Evolutionary conservation across 1,284 basidiomycete genomes (phyloP), one percentile per base, ranked within the genome.

Genomic region (Cystobasidium sp.): DNA sequence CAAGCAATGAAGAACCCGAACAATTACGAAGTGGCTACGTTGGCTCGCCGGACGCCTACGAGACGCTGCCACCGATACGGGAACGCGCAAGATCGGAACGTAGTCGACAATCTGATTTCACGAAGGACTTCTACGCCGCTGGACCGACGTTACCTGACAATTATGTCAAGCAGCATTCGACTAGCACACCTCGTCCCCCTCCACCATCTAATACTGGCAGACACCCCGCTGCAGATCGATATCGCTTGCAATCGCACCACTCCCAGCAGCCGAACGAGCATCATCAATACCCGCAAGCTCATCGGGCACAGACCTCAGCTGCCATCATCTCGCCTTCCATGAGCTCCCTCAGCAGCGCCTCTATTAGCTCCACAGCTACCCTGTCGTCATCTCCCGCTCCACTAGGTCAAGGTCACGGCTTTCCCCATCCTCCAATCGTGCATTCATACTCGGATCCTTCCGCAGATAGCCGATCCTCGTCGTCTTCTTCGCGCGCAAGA

Each of bases 401-500:
- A 53, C 49, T 10, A n/a, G 31, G 31, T 31, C 49, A n/a, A 20
- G 37, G 37, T n/a, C 66, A 51, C 39, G 49, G 47, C 58, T n/a
- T 31, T 22, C 3, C 41, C 18, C 9, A 41, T 7, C 69, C 69
- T 9, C 59, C 59, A 43, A 63, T 71, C 18, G 39, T 46, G 10
- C 69, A 71, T 56, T 64, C 58, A 12, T 31, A 71, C 18, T 71
- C 69, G 12, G 69, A 71, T 47, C 69, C 69, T 6, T 3, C 55
- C 9, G 61, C 61, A 8, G 22, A 47, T 55, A 20, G 53, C 39
- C n/a, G 41, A 16, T 44, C 47, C 9, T 39, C 31, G 9, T 16
- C 64, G 1, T 53, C 64, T 14, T 44, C 64, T 41, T 52, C 64
- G 1, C 47, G 49, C 2, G 12, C 18, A 24, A n/a, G 20, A 18